phyloP scores from a whole-genome alignment of 1,139 yeast genomes.

The Pichia inconspicua region DNA sequence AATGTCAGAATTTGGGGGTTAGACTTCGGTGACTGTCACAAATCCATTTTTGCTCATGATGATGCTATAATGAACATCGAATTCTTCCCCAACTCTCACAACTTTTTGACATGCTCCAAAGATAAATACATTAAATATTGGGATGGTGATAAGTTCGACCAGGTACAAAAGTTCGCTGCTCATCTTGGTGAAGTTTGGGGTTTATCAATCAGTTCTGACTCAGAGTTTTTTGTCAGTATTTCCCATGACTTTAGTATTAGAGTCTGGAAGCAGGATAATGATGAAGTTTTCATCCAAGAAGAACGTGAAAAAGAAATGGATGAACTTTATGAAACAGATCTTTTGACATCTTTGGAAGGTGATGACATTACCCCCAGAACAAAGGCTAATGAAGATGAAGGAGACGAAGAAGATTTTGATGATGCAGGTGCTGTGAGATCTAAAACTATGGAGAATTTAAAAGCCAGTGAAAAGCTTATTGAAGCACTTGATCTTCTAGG shows the following conservation, averaged over 20 bases:
- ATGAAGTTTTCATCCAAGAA: slow-evolving; percentile 90
- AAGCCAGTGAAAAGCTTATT: slow-evolving; percentile 89
- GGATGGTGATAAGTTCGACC: slow-evolving; percentile 97
- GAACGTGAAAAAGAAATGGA: slow-evolving; percentile 94
- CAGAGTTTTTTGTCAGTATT: slow-evolving; percentile 70
- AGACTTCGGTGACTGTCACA: slow-evolving; percentile 98
- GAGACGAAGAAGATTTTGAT: slow-evolving; percentile 43
- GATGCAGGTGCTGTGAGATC: slow-evolving; percentile 63
- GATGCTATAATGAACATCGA: slow-evolving; percentile 87
- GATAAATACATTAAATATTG: slow-evolving; percentile 88
- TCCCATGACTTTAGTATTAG: slow-evolving; percentile 92
- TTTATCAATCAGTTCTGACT: slow-evolving; percentile 65
- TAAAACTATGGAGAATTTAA: slow-evolving; percentile 85
- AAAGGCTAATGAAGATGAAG: slow-evolving; percentile 30
- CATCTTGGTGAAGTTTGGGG: slow-evolving; percentile 96
- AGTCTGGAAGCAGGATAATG: slow-evolving; percentile 87
- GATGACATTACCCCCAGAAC: slow-evolving; percentile 32
- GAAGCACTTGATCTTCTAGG: slow-evolving; percentile 86
- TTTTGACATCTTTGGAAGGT: slow-evolving; percentile 59
- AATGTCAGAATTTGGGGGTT: slow-evolving; percentile 97
- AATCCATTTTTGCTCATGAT: slow-evolving; percentile 92
- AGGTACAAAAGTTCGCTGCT: slow-evolving; percentile 77
- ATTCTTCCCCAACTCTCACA: slow-evolving; percentile 76
- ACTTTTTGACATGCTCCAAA: slow-evolving; percentile 85
- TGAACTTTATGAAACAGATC: slow-evolving; percentile 73